Percentiles rank a stretch among this genome's conserved stretches.
phyloP scores from a whole-genome alignment of 768 basidiomycete species.

The Leccinum uliginosum region DNA sequence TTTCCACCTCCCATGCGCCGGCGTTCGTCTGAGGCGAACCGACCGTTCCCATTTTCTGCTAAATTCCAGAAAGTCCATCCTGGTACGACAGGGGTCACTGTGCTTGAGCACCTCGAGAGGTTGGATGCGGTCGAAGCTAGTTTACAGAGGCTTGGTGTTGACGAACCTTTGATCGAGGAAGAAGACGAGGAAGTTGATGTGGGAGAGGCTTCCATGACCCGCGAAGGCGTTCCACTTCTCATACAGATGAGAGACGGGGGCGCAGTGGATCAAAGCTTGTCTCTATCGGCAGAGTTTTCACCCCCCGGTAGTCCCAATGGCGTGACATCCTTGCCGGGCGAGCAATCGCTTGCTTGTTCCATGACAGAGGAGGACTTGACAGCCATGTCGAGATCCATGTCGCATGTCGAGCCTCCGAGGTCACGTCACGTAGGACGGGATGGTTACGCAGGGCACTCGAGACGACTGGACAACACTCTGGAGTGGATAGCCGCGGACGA shows the following conservation, averaged over 20 bases:
- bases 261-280: conserved; percentile 10
- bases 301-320: conserved; percentile 53
- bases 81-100: conserved; percentile 81
- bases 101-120: conserved; percentile 81
- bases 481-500: conserved; percentile 45
- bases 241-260: conserved; percentile 30
- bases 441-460: conserved; percentile 25
- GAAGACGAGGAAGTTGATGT: conserved; percentile 63
- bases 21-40: conserved; percentile 56
- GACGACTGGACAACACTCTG: conserved; percentile 31
- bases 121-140: conserved; percentile 80
- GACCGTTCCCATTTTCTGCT: conserved; percentile 80
- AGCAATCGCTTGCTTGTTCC: conserved; percentile 49
- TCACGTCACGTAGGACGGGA: conserved; percentile 35
- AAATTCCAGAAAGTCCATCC: conserved; percentile 82
- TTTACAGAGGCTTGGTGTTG: conserved; percentile 65
- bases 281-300: conserved; percentile 44
- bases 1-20: conserved; percentile 73
- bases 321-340: conserved; percentile 53
- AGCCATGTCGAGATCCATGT: conserved; percentile 71
- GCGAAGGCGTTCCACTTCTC: conserved; percentile 12
- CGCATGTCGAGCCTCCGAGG: conserved; percentile 56
- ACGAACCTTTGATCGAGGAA: conserved; percentile 46
- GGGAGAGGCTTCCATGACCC: conserved; percentile 41
- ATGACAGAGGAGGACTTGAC: conserved; percentile 68